These are phyloP conservation scores for Clonostachys sp. DNA, from an alignment of 2,329 filamentous ascomycete genomes.

Conservation along the genomic window DNA sequence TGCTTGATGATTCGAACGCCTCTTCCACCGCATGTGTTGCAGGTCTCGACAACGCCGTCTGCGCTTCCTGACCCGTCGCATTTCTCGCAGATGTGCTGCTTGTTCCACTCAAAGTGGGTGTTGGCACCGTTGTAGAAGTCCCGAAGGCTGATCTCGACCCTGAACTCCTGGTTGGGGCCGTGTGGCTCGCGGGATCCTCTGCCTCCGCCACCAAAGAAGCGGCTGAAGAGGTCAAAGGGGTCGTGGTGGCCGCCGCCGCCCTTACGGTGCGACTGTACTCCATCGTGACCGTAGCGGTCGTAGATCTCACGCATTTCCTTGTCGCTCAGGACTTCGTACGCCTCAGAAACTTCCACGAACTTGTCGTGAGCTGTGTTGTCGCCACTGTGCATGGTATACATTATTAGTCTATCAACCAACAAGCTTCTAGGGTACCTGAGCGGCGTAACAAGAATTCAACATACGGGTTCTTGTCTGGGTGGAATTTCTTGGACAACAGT, in stretches of 20 bases:
- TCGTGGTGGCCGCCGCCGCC: conserved; percentile 65
- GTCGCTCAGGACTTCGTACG: conserved; percentile 87
- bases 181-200: conserved; percentile 72
- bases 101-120: conserved; percentile 86
- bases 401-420: neutral
- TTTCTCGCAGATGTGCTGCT: conserved; percentile 89
- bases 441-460: conserved; percentile 20
- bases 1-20: conserved; percentile 86
- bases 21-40: conserved; percentile 70
- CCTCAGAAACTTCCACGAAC: conserved; percentile 91
- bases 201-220: conserved; percentile 91
- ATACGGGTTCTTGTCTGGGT: conserved; percentile 97
- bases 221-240: conserved; percentile 92
- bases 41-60: conserved; percentile 80
- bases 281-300: conserved; percentile 90
- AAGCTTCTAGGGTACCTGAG: neutral
- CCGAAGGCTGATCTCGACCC: conserved; percentile 71
- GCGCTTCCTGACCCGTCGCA: conserved; percentile 83
- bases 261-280: conserved; percentile 76
- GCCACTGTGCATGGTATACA: conserved; percentile 42
- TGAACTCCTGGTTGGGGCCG: conserved; percentile 86
- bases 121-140: conserved; percentile 91
- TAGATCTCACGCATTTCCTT: conserved; percentile 81
- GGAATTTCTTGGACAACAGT: conserved; percentile 87
- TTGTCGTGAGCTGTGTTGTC: conserved; percentile 79